These are phyloP conservation scores for Aspergillus heteromorphus DNA, from an alignment of 495 filamentous ascomycete species.

Conservation along the genomic window DNA sequence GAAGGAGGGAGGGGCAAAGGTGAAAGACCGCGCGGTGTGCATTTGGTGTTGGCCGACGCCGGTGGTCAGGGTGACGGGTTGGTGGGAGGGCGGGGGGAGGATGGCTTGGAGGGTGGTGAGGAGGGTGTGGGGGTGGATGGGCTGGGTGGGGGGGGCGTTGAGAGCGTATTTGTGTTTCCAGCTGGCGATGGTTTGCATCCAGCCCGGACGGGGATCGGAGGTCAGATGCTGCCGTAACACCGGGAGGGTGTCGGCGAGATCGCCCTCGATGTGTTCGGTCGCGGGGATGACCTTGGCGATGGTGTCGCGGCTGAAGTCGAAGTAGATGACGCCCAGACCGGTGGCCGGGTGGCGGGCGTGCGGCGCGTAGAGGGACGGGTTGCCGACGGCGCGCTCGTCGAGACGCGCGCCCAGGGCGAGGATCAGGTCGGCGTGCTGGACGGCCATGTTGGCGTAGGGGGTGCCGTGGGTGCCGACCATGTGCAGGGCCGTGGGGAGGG, in stretches of 20 bases:
- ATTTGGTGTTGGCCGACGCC: slow-evolving; percentile 97
- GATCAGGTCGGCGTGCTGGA: slow-evolving; percentile 60
- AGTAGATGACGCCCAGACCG: slow-evolving; percentile 52
- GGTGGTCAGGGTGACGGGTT: slow-evolving; percentile 79
- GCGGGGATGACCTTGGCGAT: slow-evolving; percentile 63
- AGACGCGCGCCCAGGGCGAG: slow-evolving; percentile 58
- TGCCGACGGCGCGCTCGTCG: slow-evolving; percentile 56
- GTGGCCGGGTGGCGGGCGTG: slow-evolving; percentile 34
- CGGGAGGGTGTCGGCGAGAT: slow-evolving; percentile 61
- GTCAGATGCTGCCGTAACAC: slow-evolving; percentile 67
- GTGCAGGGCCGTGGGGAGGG: slow-evolving; percentile 54
- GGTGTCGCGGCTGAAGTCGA: slow-evolving; percentile 61
- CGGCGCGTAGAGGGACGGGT: slow-evolving; percentile 51
- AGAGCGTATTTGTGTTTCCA: slow-evolving; percentile 88
- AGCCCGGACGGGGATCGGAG: slow-evolving; percentile 60
- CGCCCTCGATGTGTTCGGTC: slow-evolving; percentile 56
- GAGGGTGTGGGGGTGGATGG: slow-evolving; percentile 24
- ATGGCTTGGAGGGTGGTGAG: slow-evolving; percentile 67
- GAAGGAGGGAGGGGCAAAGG: slow-evolving; percentile 82
- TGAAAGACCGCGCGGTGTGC: slow-evolving; percentile 94
- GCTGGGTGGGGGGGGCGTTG: slow-evolving; percentile 64
- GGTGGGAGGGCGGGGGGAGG: slow-evolving; percentile 69
- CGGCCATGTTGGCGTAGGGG: slow-evolving; percentile 60
- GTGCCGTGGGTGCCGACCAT: slow-evolving; percentile 66
- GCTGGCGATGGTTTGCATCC: slow-evolving; percentile 80